Percentiles rank a stretch among this genome's conserved stretches.
Evolutionary conservation across 768 basidiomycete species (phyloP).

Genomic region (Naganishia vishniacii): DNA sequence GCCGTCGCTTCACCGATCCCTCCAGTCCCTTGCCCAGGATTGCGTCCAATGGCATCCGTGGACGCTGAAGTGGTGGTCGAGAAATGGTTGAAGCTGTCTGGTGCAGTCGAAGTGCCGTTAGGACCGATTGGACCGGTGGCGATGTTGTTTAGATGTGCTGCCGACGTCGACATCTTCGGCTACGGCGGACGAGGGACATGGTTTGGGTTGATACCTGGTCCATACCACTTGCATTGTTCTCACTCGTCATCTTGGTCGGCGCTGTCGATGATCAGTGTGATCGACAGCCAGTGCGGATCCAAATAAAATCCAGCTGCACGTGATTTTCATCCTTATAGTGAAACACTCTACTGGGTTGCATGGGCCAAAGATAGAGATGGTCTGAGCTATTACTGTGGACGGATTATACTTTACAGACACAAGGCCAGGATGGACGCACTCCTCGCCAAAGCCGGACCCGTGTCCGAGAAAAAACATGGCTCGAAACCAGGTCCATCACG

Average conservation of each 20-base stretch:
- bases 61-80: neutral
- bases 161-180: neutral
- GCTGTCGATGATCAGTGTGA: too few relatives aligned
- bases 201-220: too few relatives aligned
- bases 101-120: neutral
- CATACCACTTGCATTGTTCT: too few relatives aligned
- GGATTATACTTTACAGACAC: too few relatives aligned
- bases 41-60: neutral
- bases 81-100: neutral
- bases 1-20: constrained; percentile 30
- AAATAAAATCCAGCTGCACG: constrained; percentile 7
- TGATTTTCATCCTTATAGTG: neutral
- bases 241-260: too few relatives aligned
- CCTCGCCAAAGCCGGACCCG: constrained; percentile 60
- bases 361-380: too few relatives aligned
- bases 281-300: constrained; percentile 5
- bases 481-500: constrained; percentile 40
- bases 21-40: neutral
- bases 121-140: neutral
- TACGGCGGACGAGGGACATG: neutral
- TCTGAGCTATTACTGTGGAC: too few relatives aligned
- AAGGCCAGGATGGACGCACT: constrained; percentile 61
- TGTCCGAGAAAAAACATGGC: constrained; percentile 32
- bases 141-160: constrained; percentile 3
- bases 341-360: too few relatives aligned